Evolutionary conservation across 1,284 basidiomycete genomes (phyloP).

Genomic region (Leccinum holopus): DNA sequence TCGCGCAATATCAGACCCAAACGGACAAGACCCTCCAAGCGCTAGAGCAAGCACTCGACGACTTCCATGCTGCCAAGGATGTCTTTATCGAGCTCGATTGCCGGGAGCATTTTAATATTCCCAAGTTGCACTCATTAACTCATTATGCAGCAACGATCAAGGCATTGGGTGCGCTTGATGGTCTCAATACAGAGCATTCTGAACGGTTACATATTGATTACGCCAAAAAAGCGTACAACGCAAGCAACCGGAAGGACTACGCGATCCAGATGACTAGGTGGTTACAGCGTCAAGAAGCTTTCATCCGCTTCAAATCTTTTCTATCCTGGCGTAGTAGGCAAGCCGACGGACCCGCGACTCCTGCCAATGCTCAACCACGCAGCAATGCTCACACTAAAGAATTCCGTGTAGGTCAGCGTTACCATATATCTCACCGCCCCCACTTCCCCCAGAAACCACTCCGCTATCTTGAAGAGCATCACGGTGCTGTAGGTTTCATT

Average conservation of each 20-base stretch:
- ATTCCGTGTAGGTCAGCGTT: background rate
- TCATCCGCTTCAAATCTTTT: background rate
- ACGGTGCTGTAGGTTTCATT: too few species aligned
- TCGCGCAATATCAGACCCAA: background rate
- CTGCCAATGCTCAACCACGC: background rate
- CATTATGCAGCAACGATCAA: conserved; percentile 17
- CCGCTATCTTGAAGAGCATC: too few species aligned
- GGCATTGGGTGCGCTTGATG: conserved; percentile 6
- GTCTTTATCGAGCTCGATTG: background rate
- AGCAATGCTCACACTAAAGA: background rate
- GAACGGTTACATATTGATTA: conserved; percentile 22
- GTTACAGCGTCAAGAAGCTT: conserved; percentile 10
- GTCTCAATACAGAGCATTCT: conserved; percentile 17
- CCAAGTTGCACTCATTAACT: background rate
- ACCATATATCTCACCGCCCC: background rate
- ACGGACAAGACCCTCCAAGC: background rate
- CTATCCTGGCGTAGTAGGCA: conserved; percentile 1
- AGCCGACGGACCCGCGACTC: background rate
- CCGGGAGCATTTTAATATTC: conserved; percentile 13
- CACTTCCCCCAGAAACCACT: too few species aligned
- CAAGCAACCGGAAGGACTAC: conserved; percentile 14
- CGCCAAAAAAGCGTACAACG: conserved; percentile 17
- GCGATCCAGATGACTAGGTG: conserved; percentile 9
- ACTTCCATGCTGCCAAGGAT: background rate
- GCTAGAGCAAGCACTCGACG: background rate